Conservation (phyloP, 768 basidiomycete species). For the Boletus subparvulus region DNA sequence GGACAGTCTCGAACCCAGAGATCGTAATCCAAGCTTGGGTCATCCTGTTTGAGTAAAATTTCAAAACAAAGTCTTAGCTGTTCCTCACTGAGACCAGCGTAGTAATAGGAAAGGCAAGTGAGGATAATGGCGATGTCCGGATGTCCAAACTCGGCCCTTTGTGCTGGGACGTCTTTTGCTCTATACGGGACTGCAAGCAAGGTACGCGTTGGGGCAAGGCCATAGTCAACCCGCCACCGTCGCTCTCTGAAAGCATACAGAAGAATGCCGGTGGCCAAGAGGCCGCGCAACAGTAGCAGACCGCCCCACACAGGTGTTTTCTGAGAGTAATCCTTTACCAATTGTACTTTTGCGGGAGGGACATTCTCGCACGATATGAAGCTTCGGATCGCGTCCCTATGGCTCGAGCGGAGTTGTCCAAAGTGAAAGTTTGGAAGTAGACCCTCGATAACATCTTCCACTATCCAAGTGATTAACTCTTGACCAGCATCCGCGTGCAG, state of each 20-base stretch:
- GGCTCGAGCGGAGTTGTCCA: background rate
- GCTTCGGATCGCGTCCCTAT: conserved; percentile 10
- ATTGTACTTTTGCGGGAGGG: background rate
- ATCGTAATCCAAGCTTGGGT: conserved; percentile 33
- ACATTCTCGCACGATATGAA: conserved; percentile 25
- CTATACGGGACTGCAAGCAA: conserved; percentile 39
- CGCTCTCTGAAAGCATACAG: conserved; percentile 33
- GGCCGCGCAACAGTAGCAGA: conserved; percentile 36
- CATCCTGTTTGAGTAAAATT: conserved; percentile 28
- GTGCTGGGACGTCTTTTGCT: conserved; percentile 38
- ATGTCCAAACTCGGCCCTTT: conserved; percentile 39
- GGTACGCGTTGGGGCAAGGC: conserved; percentile 33
- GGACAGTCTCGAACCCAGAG: conserved; percentile 28
- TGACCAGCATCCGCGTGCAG: conserved; percentile 12
- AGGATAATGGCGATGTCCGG: conserved; percentile 37
- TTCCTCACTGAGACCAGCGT: conserved; percentile 30
- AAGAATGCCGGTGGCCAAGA: conserved; percentile 34
- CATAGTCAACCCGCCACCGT: conserved; percentile 42
- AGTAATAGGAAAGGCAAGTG: conserved; percentile 40
- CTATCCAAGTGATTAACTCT: conserved; percentile 12
- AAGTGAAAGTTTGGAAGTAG: conserved; percentile 21
- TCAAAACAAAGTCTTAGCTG: conserved; percentile 34
- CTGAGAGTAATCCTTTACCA: conserved; percentile 7
- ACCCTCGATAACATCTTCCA: conserved; percentile 15
- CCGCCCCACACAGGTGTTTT: conserved; percentile 15